Percentiles rank a stretch among this genome's conserved stretches.
phyloP scores from a whole-genome alignment of 2,329 filamentous ascomycete species.

The Cadophora malorum region DNA sequence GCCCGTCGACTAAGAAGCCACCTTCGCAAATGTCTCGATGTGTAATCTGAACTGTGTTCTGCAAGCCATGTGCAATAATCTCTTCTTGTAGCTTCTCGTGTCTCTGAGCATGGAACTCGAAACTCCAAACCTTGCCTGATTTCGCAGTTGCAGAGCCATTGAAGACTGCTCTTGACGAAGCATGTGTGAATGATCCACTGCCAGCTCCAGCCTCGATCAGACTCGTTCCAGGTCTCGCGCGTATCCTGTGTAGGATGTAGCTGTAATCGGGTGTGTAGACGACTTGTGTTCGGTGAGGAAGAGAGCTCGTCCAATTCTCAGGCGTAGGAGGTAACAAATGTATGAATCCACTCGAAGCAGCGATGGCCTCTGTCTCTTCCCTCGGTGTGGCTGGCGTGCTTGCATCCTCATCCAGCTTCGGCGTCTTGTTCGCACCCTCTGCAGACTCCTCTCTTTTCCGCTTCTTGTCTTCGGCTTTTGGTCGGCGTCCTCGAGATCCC shows the following conservation, averaged over 20 bases:
- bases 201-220: slow-evolving; percentile 84
- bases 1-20: slow-evolving; percentile 67
- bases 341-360: slow-evolving; percentile 72
- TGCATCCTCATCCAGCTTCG: slow-evolving; percentile 39
- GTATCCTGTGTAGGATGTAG: slow-evolving; percentile 79
- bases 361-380: slow-evolving; percentile 56
- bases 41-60: slow-evolving; percentile 71
- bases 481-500: slow-evolving; percentile 80
- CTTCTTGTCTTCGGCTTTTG: slow-evolving; percentile 63
- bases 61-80: slow-evolving; percentile 70
- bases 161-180: slow-evolving; percentile 76
- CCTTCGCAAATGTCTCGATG: slow-evolving; percentile 81
- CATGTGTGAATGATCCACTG: slow-evolving; percentile 85
- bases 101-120: slow-evolving; percentile 79
- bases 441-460: slow-evolving; percentile 49
- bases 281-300: slow-evolving; percentile 84
- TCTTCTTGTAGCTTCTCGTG: slow-evolving; percentile 74
- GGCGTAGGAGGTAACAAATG: slow-evolving; percentile 81
- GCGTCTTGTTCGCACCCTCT: slow-evolving; percentile 29
- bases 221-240: slow-evolving; percentile 73
- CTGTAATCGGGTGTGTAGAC: slow-evolving; percentile 89
- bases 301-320: slow-evolving; percentile 80
- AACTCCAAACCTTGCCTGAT: slow-evolving; percentile 78
- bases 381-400: slow-evolving; percentile 41
- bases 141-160: slow-evolving; percentile 65